Base-by-base conservation (phyloP, 495 filamentous ascomycete species). In the Cairneyella variabilis region DNA sequence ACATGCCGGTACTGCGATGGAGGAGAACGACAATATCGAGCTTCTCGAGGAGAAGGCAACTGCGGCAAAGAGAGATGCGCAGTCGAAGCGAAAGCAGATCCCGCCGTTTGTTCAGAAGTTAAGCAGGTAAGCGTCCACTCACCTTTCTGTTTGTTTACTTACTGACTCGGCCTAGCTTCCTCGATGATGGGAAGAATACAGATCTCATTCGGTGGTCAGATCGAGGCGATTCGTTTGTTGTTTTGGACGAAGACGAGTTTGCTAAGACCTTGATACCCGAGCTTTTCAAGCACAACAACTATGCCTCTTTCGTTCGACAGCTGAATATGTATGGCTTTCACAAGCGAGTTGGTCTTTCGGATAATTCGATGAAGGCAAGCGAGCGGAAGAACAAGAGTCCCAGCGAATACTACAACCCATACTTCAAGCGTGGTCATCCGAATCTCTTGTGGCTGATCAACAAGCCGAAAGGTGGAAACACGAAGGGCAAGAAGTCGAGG, bases 301-400 rank as follows among this genome's bases (percentile, higher is more conserved):
- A 97, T 67, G 91, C 93, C 6, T 97, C 95, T 1, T 99, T 99
- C 62, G 93, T 99, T 22, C 88, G 93, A 9, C 93, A 98, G 64
- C 77, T 98, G 56, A 98, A 98, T 64, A 97, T 98, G 93, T 98
- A 99, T 67, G 93, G 93, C 7, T 99, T 99, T 64, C 93, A 99
- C 69, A 99, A 99, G 74, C 89, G 92, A 47, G 95, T 99, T 9
- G 93, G 93, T 2, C 80, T 99, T 21, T 93, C 91, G 6, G 93
- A 97, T 67, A 96, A 96, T 65, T 97, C 91, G 0, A 93, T 97
- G 86, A 89, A 91, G 56, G 91, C 95, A 23, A 96, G 91, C 66
- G 92, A 97, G 69, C 83, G 90, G 50, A 95, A 96, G 65, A 91
- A 91, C 64, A 97, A 97, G 70, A 95, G 90, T 40, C 93, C 93